phyloP scores from a whole-genome alignment of 768 basidiomycete genomes.

The Tremella yokohamensis region DNA sequence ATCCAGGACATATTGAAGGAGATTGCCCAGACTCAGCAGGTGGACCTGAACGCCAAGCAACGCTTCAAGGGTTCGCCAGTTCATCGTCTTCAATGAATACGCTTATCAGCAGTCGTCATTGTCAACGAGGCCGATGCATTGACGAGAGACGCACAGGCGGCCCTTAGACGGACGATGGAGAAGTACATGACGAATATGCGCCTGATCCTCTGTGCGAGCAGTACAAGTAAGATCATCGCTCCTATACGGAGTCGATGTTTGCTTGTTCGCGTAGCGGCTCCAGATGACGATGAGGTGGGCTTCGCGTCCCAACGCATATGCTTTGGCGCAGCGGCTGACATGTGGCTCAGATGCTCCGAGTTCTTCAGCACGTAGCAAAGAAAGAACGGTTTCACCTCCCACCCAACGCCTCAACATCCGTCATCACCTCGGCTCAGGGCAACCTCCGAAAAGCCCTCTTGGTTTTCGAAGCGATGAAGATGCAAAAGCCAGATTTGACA shows the following conservation, averaged over 20 bases:
- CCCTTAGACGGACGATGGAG: slow-evolving; percentile 95
- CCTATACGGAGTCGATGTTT: slow-evolving; percentile 95
- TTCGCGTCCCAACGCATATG: background rate
- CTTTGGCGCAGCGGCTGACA: background rate
- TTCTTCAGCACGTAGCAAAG: slow-evolving; percentile 73
- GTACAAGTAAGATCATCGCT: slow-evolving; percentile 89
- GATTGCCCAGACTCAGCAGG: slow-evolving; percentile 97
- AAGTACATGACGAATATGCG: slow-evolving; percentile 98
- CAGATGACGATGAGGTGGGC: slow-evolving; percentile 68
- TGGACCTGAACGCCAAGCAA: slow-evolving; percentile 90
- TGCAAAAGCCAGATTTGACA: slow-evolving; percentile 88
- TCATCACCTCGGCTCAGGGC: slow-evolving; percentile 75
- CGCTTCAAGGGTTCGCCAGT: slow-evolving; percentile 77
- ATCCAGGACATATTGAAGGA: slow-evolving; percentile 97
- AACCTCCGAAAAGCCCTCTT: slow-evolving; percentile 93
- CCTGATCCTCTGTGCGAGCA: slow-evolving; percentile 92
- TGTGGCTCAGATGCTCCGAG: slow-evolving; percentile 67
- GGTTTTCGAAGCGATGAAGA: slow-evolving; percentile 89
- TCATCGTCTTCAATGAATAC: too few relatives aligned
- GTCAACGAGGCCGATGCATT: slow-evolving; percentile 97
- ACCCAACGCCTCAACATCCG: slow-evolving; percentile 66
- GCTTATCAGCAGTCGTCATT: slow-evolving; percentile 70
- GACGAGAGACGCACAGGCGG: slow-evolving; percentile 93
- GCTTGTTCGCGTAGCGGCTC: slow-evolving; percentile 87
- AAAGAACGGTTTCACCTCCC: slow-evolving; percentile 79